phyloP scores from a whole-genome alignment of 768 basidiomycete genomes.

The Kwoniella europaea region DNA sequence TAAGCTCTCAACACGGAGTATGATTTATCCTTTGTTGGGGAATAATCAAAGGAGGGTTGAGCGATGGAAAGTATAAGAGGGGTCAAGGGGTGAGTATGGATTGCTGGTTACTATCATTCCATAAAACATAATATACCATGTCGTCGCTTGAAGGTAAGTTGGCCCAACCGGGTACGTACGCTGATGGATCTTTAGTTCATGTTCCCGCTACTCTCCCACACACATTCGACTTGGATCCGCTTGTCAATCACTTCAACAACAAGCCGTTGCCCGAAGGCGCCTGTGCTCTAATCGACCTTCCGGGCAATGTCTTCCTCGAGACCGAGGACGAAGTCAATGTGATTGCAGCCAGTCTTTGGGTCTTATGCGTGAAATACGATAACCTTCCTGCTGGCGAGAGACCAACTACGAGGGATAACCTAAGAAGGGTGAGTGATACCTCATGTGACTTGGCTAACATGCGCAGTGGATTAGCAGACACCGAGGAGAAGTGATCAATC shows the following conservation, averaged over 20 bases:
- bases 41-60: constrained; percentile 18
- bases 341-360: constrained; percentile 40
- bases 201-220: constrained; percentile 39
- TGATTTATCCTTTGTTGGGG: constrained; percentile 13
- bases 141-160: constrained; percentile 13
- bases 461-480: constrained; percentile 40
- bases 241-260: constrained; percentile 39
- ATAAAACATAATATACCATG: background rate
- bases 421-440: constrained; percentile 37
- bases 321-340: constrained; percentile 52
- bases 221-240: constrained; percentile 31
- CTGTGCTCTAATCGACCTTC: constrained; percentile 42
- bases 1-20: background rate
- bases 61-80: background rate
- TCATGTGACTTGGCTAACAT: constrained; percentile 6
- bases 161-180: background rate
- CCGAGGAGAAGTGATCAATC: constrained; percentile 21
- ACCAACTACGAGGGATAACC: constrained; percentile 31
- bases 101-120: background rate
- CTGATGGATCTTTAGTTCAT: constrained; percentile 6
- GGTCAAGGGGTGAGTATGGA: background rate
- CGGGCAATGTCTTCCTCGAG: constrained; percentile 41
- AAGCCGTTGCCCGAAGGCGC: constrained; percentile 40
- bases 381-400: constrained; percentile 31
- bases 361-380: constrained; percentile 43